Base-by-base conservation (phyloP, 2,329 filamentous ascomycete species). In the Paramyrothecium roridum region DNA sequence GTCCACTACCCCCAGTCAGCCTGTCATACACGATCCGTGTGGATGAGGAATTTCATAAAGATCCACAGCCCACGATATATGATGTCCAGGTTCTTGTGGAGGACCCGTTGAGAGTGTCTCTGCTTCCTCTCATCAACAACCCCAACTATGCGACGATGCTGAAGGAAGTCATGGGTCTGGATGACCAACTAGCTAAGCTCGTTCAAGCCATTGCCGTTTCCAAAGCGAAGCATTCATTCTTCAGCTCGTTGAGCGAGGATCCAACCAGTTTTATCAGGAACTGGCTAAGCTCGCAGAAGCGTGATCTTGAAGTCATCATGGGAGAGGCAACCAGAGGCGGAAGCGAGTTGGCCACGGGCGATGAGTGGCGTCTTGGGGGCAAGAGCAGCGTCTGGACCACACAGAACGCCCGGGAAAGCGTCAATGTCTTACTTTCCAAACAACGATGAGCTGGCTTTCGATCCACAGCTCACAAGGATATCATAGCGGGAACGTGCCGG, bases 21-120 rank as follows among this genome's bases (percentile, higher is more conserved):
- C 83, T 99, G 34, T 82, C 86, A 21, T 99, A 97, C 76, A 99
- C 93, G 10, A 95, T 99, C 68, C 91, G 93, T 56, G 89, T 97
- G 45, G 95, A 99, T 70, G 82, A 91, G 65, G 85, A 87, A 10
- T 93, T 93, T 67, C 88, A 93, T 67, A 86, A 85, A 62, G 76
- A 86, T 54, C 88, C 91, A 3, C 79, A 84, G 52, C 87, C 91
- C 1, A 97, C 93, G 7, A 80, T 98, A 63, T 97, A 97, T 76
- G 93, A 98, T 71, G 81, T 99, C 50, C 87, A 87, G 63, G 90
- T 99, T 48, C 82, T 86, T 2, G 82, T 96, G 17, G 90, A 96
- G 63, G 91, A 96, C 67, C 91, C 93, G 1, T 80, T 96, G 51
- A 86, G 87, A 52, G 80, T 82, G 34, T 84, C 83, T 64, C 82